A percentile compares a stretch with the other conserved stretches of the same genome.
Conservation (phyloP, 768 basidiomycete species). For the Trametes coccinea region DNA sequence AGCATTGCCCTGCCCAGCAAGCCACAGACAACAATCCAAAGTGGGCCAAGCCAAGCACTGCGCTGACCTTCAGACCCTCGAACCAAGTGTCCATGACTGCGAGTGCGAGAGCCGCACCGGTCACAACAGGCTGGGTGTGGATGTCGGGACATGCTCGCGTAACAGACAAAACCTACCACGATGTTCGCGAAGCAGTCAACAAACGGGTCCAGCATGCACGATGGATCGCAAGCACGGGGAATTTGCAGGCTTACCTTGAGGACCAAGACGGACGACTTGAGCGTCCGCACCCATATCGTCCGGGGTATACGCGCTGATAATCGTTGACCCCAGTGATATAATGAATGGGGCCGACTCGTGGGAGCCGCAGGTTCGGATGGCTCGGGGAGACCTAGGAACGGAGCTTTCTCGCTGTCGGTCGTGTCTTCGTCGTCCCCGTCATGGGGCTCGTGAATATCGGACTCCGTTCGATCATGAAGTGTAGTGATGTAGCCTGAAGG, state of each 20-base stretch:
- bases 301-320: slow-evolving; percentile 20
- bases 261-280: slow-evolving; percentile 39
- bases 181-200: background rate
- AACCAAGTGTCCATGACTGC: slow-evolving; percentile 50
- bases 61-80: slow-evolving; percentile 39
- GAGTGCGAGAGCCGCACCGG: slow-evolving; percentile 34
- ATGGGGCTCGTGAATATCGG: background rate
- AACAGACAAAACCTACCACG: slow-evolving; percentile 25
- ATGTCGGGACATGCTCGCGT: slow-evolving; percentile 30
- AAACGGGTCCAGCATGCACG: background rate
- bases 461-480: slow-evolving; percentile 2
- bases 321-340: background rate
- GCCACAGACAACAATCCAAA: slow-evolving; percentile 30
- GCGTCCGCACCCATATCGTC: slow-evolving; percentile 30
- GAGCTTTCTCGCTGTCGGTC: slow-evolving; percentile 1
- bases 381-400: background rate
- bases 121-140: slow-evolving; percentile 27
- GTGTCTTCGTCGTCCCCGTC: background rate
- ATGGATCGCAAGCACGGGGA: background rate
- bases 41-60: slow-evolving; percentile 44
- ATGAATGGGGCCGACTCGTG: background rate
- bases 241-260: slow-evolving; percentile 33
- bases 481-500: background rate
- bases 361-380: background rate
- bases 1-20: slow-evolving; percentile 9